These are phyloP conservation scores for Lobosporangium transversale DNA, from an alignment of 192 early-diverging fungal genomes.

Conservation along the genomic window DNA sequence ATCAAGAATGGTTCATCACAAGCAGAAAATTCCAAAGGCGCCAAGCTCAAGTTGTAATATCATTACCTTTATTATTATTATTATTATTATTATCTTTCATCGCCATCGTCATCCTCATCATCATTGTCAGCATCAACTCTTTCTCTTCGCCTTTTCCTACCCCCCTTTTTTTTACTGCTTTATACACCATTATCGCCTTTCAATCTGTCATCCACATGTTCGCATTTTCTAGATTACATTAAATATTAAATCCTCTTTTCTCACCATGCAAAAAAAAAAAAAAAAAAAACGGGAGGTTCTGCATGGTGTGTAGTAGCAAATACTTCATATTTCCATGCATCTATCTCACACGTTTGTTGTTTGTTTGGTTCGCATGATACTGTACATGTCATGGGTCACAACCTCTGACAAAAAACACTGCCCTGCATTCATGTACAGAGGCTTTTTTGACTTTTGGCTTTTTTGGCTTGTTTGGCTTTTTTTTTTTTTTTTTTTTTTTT, in stretches of 20 bases:
- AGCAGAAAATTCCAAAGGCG: conserved; percentile 28
- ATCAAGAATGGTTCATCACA: conserved; percentile 28
- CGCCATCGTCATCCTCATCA: background rate
- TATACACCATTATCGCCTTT: too few relatives aligned
- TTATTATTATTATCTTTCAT: background rate
- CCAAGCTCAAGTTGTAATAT: conserved; percentile 50
- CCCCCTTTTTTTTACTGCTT: too few relatives aligned
- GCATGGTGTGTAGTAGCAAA: too few relatives aligned
- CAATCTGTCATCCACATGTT: background rate
- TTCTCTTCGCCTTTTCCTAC: background rate
- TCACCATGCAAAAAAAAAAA: conserved; percentile 6
- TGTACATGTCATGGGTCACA: too few relatives aligned
- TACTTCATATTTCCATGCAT: background rate
- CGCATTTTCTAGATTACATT: too few relatives aligned
- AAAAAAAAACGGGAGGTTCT: too few relatives aligned
- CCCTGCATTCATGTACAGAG: too few relatives aligned
- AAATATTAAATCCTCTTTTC: conserved; percentile 12
- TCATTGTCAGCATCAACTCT: background rate
- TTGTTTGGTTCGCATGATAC: too few relatives aligned
- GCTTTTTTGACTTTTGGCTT: too few relatives aligned
- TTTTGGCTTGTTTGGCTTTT: background rate
- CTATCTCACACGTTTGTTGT: too few relatives aligned
- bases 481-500: conserved; percentile 6
- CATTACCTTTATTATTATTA: background rate
- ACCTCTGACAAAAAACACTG: too few relatives aligned